These are phyloP conservation scores for Pichia insulana DNA, from an alignment of 805 yeast genomes.

Conservation along the genomic window DNA sequence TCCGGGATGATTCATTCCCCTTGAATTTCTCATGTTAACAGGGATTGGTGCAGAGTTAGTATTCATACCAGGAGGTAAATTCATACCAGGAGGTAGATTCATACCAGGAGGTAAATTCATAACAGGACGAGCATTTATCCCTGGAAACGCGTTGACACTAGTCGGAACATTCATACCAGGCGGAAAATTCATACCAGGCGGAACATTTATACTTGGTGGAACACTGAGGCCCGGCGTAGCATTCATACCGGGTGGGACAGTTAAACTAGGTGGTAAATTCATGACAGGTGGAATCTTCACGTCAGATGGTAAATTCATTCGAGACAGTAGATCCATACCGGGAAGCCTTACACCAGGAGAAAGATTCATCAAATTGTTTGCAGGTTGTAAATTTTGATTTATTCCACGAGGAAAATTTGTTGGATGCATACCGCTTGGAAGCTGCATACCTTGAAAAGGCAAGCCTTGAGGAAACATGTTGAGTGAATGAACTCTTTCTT, in stretches of 20 bases:
- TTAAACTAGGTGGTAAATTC: too few species aligned
- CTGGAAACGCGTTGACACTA: background rate
- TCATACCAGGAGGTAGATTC: background rate
- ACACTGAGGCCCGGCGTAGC: background rate
- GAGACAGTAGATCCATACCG: too few species aligned
- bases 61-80: background rate
- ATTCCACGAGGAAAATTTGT: too few species aligned
- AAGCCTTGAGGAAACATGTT: too few species aligned
- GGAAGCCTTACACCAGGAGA: too few species aligned
- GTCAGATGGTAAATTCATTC: too few species aligned
- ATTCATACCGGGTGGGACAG: background rate
- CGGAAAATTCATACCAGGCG: background rate
- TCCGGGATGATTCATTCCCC: background rate
- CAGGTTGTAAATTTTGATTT: too few species aligned
- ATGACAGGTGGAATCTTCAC: too few species aligned
- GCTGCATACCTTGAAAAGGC: too few species aligned
- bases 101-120: background rate
- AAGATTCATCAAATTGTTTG: too few species aligned
- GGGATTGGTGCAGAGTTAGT: background rate
- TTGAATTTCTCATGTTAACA: background rate
- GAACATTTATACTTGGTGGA: background rate
- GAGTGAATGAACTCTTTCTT: too few species aligned
- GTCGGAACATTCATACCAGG: background rate
- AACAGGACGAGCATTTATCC: background rate
- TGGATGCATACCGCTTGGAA: too few species aligned